Base-by-base conservation (phyloP, 106 monocot genomes). In the Ottelia alismoides region DNA sequence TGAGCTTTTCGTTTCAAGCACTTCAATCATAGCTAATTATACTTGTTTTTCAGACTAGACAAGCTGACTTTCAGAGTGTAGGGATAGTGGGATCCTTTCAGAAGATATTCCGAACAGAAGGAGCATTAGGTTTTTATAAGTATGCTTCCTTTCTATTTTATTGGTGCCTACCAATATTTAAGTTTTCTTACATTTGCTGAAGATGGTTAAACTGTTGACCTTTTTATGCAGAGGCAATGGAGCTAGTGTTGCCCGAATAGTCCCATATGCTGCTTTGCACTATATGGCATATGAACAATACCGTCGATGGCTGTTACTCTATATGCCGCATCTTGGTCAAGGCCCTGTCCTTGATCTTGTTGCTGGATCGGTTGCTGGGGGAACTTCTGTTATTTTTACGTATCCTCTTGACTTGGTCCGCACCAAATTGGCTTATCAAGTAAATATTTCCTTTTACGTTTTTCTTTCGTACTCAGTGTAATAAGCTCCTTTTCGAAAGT, bases 281-380 rank as follows among this genome's bases (percentile, higher is more conserved):
- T 96, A 71, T 62, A 96, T 96, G 94, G 66, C 88, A 30, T 96
- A 96, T 65, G 94, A 96, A 67, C 76, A 96, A 64, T 96, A 89
- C 30, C 84, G 88, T 4, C 32, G 84, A 31, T 85, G 78, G 78
- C 66, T 96, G 20, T 77, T 89, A 32, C 66, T 70, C 59, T 49
- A 69, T 53, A 76, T 73, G 45, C 81, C 88, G 47, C 20, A 50
- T 62, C 23, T 82, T 53, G 63, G 62, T 25, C 61, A 59, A 64
- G 88, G 88, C 0, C 94, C 94, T 59, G 65, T 85, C 50, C 78
- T 96, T 52, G 88, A 89, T 70, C 71, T 96, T 44, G 58, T 88
- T 3, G 30, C 88, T 22, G 94, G 88, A 7, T 88, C 88, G 0
- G 52, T 82, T 40, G 77, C 94, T 63, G 94, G 94, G 48, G 94